phyloP scores from a whole-genome alignment of 371 early-diverging fungal genomes.

The Rhizopus stolonifer region DNA sequence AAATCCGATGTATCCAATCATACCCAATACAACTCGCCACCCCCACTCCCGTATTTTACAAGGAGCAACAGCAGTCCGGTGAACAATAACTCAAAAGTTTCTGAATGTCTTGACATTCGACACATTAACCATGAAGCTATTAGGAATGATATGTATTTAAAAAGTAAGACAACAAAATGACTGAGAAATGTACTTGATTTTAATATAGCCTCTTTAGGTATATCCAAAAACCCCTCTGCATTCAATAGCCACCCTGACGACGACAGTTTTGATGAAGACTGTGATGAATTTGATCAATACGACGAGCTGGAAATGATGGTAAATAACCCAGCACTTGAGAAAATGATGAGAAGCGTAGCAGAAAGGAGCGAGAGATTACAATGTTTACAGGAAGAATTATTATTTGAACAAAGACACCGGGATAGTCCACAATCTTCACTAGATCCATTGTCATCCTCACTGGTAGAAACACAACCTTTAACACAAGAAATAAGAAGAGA shows the following conservation, averaged over 20 bases:
- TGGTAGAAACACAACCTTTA: neutral
- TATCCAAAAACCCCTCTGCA: constrained; percentile 7
- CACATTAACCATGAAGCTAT: constrained; percentile 16
- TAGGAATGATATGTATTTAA: constrained; percentile 10
- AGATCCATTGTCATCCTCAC: too few relatives aligned
- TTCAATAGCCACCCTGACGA: constrained; percentile 3
- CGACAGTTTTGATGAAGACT: neutral
- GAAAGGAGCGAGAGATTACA: neutral
- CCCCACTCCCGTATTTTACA: neutral
- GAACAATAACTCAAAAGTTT: neutral
- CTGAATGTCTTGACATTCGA: constrained; percentile 4
- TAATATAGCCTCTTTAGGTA: constrained; percentile 2
- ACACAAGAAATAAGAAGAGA: neutral
- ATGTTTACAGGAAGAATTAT: neutral
- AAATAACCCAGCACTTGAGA: constrained; percentile 8
- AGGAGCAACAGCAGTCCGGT: neutral
- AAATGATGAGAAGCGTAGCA: constrained; percentile 1
- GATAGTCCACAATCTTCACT: too few relatives aligned
- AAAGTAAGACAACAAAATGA: constrained; percentile 5
- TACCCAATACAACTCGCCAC: neutral
- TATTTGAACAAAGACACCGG: neutral
- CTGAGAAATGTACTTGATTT: too few relatives aligned
- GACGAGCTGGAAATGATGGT: constrained; percentile 13
- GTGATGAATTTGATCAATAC: neutral
- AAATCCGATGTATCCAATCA: neutral